Percentiles rank a stretch among this genome's conserved stretches.
Evolutionary conservation across 2,329 filamentous ascomycete species (phyloP).

Genomic region (Fusarium verticillioides): DNA sequence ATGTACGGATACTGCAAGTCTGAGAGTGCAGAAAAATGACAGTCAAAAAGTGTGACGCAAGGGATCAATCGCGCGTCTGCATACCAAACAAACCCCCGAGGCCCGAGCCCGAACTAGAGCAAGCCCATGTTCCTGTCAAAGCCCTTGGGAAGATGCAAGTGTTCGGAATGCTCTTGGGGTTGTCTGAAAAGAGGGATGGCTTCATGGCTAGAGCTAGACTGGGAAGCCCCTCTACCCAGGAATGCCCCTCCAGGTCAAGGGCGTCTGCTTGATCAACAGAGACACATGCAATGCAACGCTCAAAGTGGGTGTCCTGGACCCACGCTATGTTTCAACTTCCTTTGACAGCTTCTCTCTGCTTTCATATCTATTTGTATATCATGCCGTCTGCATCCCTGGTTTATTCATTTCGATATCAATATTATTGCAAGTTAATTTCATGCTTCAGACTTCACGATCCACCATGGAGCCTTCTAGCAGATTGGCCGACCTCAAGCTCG

Average conservation of each 20-base stretch:
- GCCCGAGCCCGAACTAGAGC: slow-evolving; percentile 26
- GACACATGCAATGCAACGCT: slow-evolving; percentile 34
- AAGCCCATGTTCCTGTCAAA: slow-evolving; percentile 30
- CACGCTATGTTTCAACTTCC: slow-evolving; percentile 43
- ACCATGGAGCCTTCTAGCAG: slow-evolving; percentile 53
- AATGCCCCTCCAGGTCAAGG: slow-evolving; percentile 46
- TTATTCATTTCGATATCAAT: slow-evolving; percentile 31
- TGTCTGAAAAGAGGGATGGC: slow-evolving; percentile 40
- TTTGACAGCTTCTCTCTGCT: slow-evolving; percentile 32
- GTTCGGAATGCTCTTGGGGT: slow-evolving; percentile 30
- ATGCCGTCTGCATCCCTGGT: slow-evolving; percentile 44
- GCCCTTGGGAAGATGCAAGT: slow-evolving; percentile 32
- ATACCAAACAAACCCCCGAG: slow-evolving; percentile 40
- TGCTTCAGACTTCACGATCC: slow-evolving; percentile 33
- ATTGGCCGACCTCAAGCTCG: slow-evolving; percentile 53
- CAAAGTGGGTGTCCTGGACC: slow-evolving; percentile 37
- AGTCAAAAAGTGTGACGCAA: slow-evolving; percentile 36
- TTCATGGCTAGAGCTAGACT: slow-evolving; percentile 23
- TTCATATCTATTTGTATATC: slow-evolving; percentile 45
- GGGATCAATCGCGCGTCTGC: slow-evolving; percentile 35
- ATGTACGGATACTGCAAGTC: slow-evolving; percentile 15
- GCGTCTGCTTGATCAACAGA: slow-evolving; percentile 32
- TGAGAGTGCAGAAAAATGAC: not conserved
- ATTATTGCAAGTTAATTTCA: slow-evolving; percentile 41
- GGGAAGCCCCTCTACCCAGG: slow-evolving; percentile 41